Evolutionary conservation across 2,329 filamentous ascomycete species (phyloP).

Genomic region (Cercospora zeae-maydis): DNA sequence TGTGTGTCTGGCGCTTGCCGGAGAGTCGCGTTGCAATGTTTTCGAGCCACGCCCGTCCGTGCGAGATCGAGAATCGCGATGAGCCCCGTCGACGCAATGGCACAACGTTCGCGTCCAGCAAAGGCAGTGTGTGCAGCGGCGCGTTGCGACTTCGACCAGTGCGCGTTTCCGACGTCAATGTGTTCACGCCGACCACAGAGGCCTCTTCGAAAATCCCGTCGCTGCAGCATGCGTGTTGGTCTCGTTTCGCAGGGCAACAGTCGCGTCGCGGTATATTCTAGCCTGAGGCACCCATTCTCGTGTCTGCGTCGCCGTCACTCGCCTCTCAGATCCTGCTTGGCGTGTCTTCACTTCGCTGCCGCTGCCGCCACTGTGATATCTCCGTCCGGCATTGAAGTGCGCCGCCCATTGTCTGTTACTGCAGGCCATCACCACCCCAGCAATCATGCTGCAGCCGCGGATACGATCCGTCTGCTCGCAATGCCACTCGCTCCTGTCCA

Average conservation of each 20-base stretch:
- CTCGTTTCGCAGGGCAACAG: neutral
- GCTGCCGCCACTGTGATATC: neutral
- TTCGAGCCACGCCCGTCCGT: neutral
- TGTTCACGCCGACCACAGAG: neutral
- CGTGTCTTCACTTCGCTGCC: neutral
- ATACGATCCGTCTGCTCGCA: constrained; percentile 52
- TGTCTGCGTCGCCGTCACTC: neutral
- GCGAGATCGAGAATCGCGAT: neutral
- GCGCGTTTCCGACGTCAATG: neutral
- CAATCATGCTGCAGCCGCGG: constrained; percentile 63
- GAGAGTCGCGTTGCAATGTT: constrained; percentile 8
- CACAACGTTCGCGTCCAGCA: neutral
- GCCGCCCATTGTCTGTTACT: neutral
- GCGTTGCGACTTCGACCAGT: neutral
- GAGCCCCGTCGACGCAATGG: neutral
- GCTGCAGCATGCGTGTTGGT: neutral
- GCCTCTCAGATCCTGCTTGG: neutral
- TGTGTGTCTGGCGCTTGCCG: constrained; percentile 10
- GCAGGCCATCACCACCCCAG: neutral
- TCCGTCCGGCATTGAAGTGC: neutral
- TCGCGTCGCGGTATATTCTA: neutral
- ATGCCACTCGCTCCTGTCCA: constrained; percentile 48
- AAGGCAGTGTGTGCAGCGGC: neutral
- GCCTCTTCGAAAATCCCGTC: neutral
- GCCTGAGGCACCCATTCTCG: neutral